Base-by-base conservation (phyloP, 2,329 filamentous ascomycete species). In the Penicillium sp. region DNA sequence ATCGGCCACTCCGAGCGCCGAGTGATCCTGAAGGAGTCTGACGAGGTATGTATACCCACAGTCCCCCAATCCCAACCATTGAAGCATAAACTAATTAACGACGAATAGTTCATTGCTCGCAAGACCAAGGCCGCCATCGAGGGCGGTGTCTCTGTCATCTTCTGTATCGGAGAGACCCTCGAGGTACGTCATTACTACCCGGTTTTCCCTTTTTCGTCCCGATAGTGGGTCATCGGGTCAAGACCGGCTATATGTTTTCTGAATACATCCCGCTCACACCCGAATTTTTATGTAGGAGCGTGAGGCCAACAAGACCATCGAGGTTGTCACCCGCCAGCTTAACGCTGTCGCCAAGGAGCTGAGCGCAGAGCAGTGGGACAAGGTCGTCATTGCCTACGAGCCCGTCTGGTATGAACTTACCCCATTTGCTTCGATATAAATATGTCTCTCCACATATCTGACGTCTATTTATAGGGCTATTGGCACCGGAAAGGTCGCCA, bases 331-430 rank as follows among this genome's bases (percentile, higher is more conserved):
- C 67, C 80, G 79, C 64, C 94, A 99, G 82, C 85, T 99, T 68
- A 83, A 86, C 61, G 91, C 91, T 63, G 90, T 93, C 62, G 84
- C 85, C 54, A 87, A 91, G 75, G 77, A 80, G 68, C 72, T 80
- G 59, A 72, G 66, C 64, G 82, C 88, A 80, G 80, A 85, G 68
- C 90, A 96, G 80, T 99, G 94, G 94, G 84, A 81, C 71, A 94
- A 94, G 82, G 85, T 99, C 63, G 94, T 99, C 74, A 84, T 99
- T 70, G 94, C 94, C 71, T 99, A 99, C 79, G 94, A 99, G 85
- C 94, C 94, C 71, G 95, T 99, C 82, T 99, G 94, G 93, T 91
- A 86, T 74, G 89, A 49, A 23, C 25, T 21, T 42, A 45, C 21
- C 21, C 37, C 53, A 46, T 16, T 50, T 51, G 21, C 25, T 32